Evolutionary conservation across 352 stramenopile species (phyloP), one percentile per base, ranked within the genome.

Genomic region (Pythium phragmitis): DNA sequence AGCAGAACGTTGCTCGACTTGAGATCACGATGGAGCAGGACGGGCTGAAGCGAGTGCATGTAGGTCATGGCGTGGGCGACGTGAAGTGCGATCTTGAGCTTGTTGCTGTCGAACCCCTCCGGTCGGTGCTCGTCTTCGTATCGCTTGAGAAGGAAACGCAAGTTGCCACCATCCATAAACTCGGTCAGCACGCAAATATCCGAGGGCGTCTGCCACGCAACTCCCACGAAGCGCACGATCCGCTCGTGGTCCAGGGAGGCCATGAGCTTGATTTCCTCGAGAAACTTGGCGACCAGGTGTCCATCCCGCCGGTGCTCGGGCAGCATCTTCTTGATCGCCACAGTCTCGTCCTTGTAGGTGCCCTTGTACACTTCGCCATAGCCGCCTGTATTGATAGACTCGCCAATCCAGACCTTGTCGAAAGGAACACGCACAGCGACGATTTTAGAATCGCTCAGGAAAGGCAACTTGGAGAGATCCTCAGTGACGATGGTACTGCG

Each of bases 251-350:
- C 42, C 30, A 86, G 62, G 28, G 67, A 51, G 13, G 74, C 64
- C 60, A 82, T 77, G 19, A 82, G 68, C 14, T 67, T 56, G 37
- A 82, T 75, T 48, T 87, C 77, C 6, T 41, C 47, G 48, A 85
- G 67, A 30, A 82, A 82, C 46, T 78, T 67, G 6, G 55, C 17
- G 39, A 68, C 34, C 2, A 39, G 2, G 7, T 12, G 34, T 39
- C 11, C n/a, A 39, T 77, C 72, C 11, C 55, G 60, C 23, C 76
- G 65, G 4, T 30, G 46, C 21, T 77, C 76, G 11, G 63, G 47
- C 11, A 64, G 49, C 16, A 87, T 69, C 41, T 75, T 74, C 63
- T 87, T 87, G 42, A 87, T 63, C 7, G 72, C 77, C 11, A 87
- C 69, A 6, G 49, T 41, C 6, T 65, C 60, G 11, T 57, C 58